A percentile compares a stretch with the other conserved stretches of the same genome.
These are phyloP conservation scores for Boletus coccyginus DNA, from an alignment of 768 basidiomycete species.

Conservation along the genomic window DNA sequence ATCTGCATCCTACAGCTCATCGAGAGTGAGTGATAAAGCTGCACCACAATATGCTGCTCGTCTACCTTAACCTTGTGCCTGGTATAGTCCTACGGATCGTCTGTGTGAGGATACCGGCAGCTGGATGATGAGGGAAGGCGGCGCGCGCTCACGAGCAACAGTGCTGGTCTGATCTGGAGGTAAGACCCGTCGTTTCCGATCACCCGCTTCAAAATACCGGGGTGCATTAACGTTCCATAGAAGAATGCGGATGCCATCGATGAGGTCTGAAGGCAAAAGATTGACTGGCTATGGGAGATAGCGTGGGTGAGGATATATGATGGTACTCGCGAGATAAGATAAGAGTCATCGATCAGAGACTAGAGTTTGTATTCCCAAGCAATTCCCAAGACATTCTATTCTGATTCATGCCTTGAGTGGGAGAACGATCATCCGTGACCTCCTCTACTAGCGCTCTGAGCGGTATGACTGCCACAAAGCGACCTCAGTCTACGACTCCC, in stretches of 20 bases:
- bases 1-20: conserved; percentile 50
- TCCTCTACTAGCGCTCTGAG: too few species aligned
- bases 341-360: too few species aligned
- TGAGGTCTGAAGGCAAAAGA: neutral
- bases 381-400: too few species aligned
- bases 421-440: too few species aligned
- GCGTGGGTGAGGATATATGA: too few species aligned
- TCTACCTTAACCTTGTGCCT: conserved; percentile 73
- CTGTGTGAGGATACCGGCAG: too few species aligned
- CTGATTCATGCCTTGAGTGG: too few species aligned
- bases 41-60: neutral
- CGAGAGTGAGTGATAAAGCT: conserved; percentile 3
- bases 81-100: conserved; percentile 59
- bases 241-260: conserved; percentile 61
- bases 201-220: conserved; percentile 74
- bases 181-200: conserved; percentile 64
- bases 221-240: conserved; percentile 91
- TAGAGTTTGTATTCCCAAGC: too few species aligned
- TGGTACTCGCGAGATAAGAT: neutral
- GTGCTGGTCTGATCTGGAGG: conserved; percentile 68
- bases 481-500: neutral
- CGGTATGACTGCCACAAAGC: conserved; percentile 6
- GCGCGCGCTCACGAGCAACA: conserved; percentile 70
- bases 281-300: neutral
- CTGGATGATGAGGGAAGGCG: too few species aligned